These are phyloP conservation scores for Fragosphaeria purpurea DNA, from an alignment of 2,329 filamentous ascomycete species.

Conservation along the genomic window DNA sequence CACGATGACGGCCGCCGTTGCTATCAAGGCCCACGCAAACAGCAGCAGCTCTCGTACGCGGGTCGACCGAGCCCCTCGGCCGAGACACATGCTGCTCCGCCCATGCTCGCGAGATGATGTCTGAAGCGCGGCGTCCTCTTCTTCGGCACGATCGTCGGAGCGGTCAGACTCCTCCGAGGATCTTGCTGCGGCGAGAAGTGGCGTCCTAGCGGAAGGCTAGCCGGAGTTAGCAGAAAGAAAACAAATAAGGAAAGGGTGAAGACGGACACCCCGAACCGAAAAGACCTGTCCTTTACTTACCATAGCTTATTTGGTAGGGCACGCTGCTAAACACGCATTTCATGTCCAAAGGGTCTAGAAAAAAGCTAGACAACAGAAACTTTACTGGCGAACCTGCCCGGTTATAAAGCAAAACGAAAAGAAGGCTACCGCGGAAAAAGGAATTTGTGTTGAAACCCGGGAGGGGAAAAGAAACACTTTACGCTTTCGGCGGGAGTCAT, in stretches of 20 bases:
- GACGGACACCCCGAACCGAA: no score
- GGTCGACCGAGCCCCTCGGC: constrained; percentile 10
- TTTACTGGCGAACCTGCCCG: no score
- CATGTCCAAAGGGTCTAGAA: no score
- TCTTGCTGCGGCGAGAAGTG: constrained; percentile 29
- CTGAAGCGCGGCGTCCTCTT: constrained; percentile 24
- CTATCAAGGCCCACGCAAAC: constrained; percentile 73
- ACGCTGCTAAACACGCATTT: no score
- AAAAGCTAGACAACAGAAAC: no score
- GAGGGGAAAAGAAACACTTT: no score
- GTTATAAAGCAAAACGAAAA: no score
- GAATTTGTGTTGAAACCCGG: no score
- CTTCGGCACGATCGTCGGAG: constrained; percentile 21
- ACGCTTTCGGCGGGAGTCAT: no score
- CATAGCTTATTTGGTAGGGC: constrained; percentile 1
- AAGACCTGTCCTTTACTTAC: background rate
- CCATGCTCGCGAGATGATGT: background rate
- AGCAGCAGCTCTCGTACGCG: constrained; percentile 61
- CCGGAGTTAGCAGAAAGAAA: background rate
- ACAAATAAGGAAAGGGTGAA: no score
- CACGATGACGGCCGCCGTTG: constrained; percentile 68
- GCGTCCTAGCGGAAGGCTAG: constrained; percentile 32
- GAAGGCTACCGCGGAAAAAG: no score
- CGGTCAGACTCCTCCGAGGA: constrained; percentile 19
- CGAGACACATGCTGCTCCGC: background rate